phyloP scores from a whole-genome alignment of 495 filamentous ascomycete genomes.

The Annulohypoxylon stygium region DNA sequence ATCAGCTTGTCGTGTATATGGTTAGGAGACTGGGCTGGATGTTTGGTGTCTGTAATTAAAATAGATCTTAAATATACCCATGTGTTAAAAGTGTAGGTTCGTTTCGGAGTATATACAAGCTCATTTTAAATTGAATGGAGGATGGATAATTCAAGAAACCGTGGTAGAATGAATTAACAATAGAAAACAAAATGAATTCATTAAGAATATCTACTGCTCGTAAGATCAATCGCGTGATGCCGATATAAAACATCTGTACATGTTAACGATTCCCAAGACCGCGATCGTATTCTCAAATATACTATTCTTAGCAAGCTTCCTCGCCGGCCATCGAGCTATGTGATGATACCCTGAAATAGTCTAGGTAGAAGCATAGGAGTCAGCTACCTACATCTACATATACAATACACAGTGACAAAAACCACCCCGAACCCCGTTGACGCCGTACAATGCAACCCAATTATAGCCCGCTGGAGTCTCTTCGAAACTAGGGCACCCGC shows the following conservation, averaged over 20 bases:
- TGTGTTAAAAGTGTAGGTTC: neutral
- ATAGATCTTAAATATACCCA: neutral
- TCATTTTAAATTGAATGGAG: too few relatives aligned
- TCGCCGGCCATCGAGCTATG: slow-evolving; percentile 32
- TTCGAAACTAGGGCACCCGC: neutral
- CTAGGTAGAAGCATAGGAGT: slow-evolving; percentile 26
- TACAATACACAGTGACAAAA: slow-evolving; percentile 35
- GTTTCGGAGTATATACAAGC: too few relatives aligned
- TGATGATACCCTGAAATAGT: slow-evolving; percentile 43
- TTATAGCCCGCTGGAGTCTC: slow-evolving; percentile 14
- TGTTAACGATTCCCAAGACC: slow-evolving; percentile 6
- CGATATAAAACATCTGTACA: neutral
- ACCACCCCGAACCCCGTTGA: slow-evolving; percentile 21
- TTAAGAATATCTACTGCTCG: neutral
- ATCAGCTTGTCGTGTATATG: neutral
- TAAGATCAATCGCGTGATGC: neutral
- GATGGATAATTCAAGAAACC: neutral
- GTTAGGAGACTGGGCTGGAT: neutral
- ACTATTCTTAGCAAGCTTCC: slow-evolving; percentile 14
- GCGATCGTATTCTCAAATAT: slow-evolving; percentile 16
- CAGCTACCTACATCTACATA: slow-evolving; percentile 36
- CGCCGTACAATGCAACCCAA: slow-evolving; percentile 45
- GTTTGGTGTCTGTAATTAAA: slow-evolving; percentile 4
- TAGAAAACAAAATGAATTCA: neutral
- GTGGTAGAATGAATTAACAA: neutral